These are phyloP conservation scores for Fusarium devonianum DNA, from an alignment of 2,329 filamentous ascomycete genomes.

Conservation along the genomic window DNA sequence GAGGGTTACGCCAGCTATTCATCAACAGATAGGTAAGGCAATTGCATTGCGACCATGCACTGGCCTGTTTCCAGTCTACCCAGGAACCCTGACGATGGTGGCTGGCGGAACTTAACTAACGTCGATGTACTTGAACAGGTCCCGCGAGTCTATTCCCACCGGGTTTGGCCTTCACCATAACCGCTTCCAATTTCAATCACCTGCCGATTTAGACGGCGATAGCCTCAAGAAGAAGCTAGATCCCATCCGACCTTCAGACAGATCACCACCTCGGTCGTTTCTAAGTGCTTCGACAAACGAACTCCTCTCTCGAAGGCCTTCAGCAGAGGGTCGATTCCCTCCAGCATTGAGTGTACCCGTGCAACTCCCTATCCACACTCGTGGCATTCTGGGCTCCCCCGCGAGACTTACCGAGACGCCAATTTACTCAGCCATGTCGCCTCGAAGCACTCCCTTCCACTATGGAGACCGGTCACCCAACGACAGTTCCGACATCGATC, in stretches of 20 bases:
- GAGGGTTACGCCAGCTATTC: slow-evolving; percentile 56
- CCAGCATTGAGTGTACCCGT: slow-evolving; percentile 53
- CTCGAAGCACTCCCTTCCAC: slow-evolving; percentile 53
- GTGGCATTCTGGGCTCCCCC: slow-evolving; percentile 53
- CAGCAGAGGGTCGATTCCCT: slow-evolving; percentile 51
- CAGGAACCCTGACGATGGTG: not conserved
- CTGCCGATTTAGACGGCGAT: slow-evolving; percentile 57
- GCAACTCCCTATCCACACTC: slow-evolving; percentile 53
- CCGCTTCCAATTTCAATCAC: slow-evolving; percentile 56
- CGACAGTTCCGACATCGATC: slow-evolving; percentile 55
- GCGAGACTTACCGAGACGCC: slow-evolving; percentile 55
- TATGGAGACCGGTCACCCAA: slow-evolving; percentile 53
- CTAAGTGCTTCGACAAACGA: slow-evolving; percentile 54
- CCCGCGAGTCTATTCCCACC: slow-evolving; percentile 50
- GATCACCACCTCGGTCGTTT: slow-evolving; percentile 54
- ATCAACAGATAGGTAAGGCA: slow-evolving; percentile 49
- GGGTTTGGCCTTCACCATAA: slow-evolving; percentile 60
- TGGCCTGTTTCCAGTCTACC: slow-evolving; percentile 1
- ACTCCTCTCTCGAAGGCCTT: slow-evolving; percentile 46
- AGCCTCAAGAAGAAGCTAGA: slow-evolving; percentile 65
- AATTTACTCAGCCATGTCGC: slow-evolving; percentile 56
- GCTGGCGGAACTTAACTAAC: slow-evolving; percentile 25
- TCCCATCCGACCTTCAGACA: slow-evolving; percentile 54
- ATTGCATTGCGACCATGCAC: slow-evolving; percentile 2
- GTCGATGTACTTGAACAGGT: slow-evolving; percentile 39